A percentile compares a stretch with the other conserved stretches of the same genome.
phyloP scores from a whole-genome alignment of 768 basidiomycete genomes.

The Rhizopogon vesiculosus region DNA sequence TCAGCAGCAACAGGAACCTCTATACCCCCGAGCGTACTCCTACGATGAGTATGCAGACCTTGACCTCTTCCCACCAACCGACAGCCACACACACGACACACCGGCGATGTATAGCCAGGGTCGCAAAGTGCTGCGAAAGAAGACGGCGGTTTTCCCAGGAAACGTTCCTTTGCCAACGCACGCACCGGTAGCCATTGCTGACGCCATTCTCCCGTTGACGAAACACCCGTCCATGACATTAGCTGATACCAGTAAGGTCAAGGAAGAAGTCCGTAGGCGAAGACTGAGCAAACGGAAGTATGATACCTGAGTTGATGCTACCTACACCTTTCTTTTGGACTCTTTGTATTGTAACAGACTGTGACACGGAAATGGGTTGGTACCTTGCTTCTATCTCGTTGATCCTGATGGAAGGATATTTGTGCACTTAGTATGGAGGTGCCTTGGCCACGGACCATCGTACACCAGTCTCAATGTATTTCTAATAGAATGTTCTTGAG shows the following conservation, averaged over 20 bases:
- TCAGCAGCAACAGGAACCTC: slow-evolving; percentile 25
- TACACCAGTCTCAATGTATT: not conserved
- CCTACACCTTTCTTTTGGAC: not conserved
- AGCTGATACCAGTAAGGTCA: slow-evolving; percentile 13
- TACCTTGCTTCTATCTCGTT: slow-evolving; percentile 15
- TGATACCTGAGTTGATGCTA: slow-evolving; percentile 14
- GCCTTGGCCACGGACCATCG: not conserved
- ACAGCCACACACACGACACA: slow-evolving; percentile 3
- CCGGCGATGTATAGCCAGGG: slow-evolving; percentile 9
- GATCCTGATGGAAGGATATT: slow-evolving; percentile 9
- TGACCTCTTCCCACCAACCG: slow-evolving; percentile 4
- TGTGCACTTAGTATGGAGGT: not conserved
- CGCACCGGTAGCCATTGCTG: slow-evolving; percentile 10
- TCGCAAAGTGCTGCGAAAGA: slow-evolving; percentile 20
- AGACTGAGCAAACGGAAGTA: slow-evolving; percentile 27
- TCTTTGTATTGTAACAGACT: not conserved
- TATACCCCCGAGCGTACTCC: slow-evolving; percentile 5
- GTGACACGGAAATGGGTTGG: slow-evolving; percentile 15
- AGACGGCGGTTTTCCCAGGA: slow-evolving; percentile 16
- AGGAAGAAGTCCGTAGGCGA: slow-evolving; percentile 24
- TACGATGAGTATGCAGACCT: slow-evolving; percentile 1
- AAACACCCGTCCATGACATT: slow-evolving; percentile 8
- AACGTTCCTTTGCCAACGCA: slow-evolving; percentile 22
- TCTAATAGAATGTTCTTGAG: not conserved
- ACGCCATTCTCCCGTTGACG: slow-evolving; percentile 5